Evolutionary conservation across 495 filamentous ascomycete genomes (phyloP).

Genomic region (Hypoxylon crocopeplum): DNA sequence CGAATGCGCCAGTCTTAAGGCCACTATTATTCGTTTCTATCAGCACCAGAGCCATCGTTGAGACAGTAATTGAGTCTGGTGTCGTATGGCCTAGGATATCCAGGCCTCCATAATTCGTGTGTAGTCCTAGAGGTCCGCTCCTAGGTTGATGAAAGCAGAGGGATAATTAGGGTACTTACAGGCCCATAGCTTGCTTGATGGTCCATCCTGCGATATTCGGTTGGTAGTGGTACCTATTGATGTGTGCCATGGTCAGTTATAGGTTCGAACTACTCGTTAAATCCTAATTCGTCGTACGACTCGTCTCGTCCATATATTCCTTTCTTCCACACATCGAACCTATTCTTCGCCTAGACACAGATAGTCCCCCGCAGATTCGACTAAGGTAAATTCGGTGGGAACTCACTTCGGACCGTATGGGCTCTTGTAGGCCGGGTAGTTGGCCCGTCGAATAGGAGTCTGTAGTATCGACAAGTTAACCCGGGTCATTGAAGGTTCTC

Average conservation of each 20-base stretch:
- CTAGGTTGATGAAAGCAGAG: not conserved
- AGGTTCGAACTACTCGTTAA: not conserved
- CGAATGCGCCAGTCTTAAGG: constrained; percentile 55
- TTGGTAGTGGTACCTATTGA: constrained; percentile 55
- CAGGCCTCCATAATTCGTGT: not conserved
- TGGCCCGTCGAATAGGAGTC: constrained; percentile 42
- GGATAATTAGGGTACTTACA: constrained; percentile 46
- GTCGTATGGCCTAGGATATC: not conserved
- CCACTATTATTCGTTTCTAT: constrained; percentile 47
- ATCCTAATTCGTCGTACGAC: not conserved
- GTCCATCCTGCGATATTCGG: constrained; percentile 49
- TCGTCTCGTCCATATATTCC: not conserved
- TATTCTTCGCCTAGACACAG: not conserved
- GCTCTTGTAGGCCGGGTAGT: constrained; percentile 54
- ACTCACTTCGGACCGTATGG: constrained; percentile 61
- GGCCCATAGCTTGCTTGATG: constrained; percentile 38
- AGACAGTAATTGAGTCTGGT: not conserved
- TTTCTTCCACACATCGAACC: not conserved
- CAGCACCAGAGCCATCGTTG: constrained; percentile 1
- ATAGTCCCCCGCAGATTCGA: not conserved
- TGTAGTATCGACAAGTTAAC: constrained; percentile 36
- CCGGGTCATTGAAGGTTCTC: not conserved
- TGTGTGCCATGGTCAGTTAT: constrained; percentile 38
- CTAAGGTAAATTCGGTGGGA: not conserved
- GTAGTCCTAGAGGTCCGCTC: not conserved